Evolutionary conservation across 148 eudicot genomes (phyloP), one percentile per base, ranked within the genome.

Genomic region (Polygonum maritimum): DNA sequence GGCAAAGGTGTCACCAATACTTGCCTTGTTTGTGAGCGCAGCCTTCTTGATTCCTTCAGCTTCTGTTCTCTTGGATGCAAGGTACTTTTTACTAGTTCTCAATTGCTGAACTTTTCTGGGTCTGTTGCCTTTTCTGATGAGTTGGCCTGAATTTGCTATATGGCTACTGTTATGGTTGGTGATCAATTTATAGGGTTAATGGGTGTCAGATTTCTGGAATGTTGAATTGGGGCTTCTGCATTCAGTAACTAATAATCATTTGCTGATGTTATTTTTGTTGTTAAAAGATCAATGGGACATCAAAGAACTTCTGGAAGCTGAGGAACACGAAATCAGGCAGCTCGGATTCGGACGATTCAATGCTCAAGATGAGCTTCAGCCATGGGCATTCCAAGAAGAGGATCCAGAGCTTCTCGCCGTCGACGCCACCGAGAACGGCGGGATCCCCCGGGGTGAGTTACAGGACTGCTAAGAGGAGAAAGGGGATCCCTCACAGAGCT

Each of bases 1-100:
- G 88, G 87, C 0, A 87, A 87, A 82, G 88, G 85, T 5, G 88
- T 87, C 62, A 84, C 88, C 57, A 85, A 83, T 38, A 85, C 90
- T 15, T 87, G 90, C 73, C 75, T 79, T 48, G 88, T 87, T 18
- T 87, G 90, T 70, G 82, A 85, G 36, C 87, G 90, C 44, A 82
- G 86, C 71, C 87, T 87, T 22, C 88, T 83, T 35, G 90, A 87
- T 65, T 85, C 88, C 75, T 86, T 83, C 84, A 49, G 80, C 18
- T 83, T 86, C 63, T 86, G 88, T 52, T 86, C 88, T 9, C 84
- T 87, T 62, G 82, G 83, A 35, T 87, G 90, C 84, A 87, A 87
- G 90, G 90, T 87, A 80, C 33, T 49, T 51, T 14, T 47, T 31
- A 26, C 31, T 26, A 26, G 31, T 26, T 26, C 31, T 26, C 31